phyloP scores from a whole-genome alignment of 2,329 filamentous ascomycete genomes.

The Geosmithia putterillii region DNA sequence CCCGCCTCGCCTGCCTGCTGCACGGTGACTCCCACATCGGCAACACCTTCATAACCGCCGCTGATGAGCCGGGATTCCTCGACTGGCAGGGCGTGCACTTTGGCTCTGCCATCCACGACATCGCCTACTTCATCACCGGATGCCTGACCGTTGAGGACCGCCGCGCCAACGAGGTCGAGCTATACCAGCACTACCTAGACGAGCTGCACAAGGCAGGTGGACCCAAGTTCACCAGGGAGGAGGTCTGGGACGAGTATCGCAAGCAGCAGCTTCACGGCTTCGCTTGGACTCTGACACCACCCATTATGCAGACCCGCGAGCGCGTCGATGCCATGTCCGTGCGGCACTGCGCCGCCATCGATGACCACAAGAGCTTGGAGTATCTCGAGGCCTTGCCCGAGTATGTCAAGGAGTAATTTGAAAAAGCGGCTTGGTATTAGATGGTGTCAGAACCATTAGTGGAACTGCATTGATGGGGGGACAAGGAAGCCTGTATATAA shows the following conservation, averaged over 20 bases:
- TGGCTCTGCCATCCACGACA: conserved; percentile 27
- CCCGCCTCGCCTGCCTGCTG: conserved; percentile 23
- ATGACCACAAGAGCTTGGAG: conserved; percentile 25
- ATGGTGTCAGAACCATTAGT: no score
- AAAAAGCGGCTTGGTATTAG: background rate
- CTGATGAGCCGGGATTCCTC: conserved; percentile 22
- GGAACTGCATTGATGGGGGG: no score
- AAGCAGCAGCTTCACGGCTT: background rate
- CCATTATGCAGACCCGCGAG: conserved; percentile 21
- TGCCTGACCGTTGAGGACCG: conserved; percentile 24
- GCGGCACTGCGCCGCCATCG: conserved; percentile 18
- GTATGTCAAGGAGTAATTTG: background rate
- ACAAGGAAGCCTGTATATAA: no score
- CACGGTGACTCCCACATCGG: conserved; percentile 31
- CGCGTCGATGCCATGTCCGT: conserved; percentile 17
- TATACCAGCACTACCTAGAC: conserved; percentile 21
- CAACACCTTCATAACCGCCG: conserved; percentile 26
- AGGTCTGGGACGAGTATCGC: conserved; percentile 10
- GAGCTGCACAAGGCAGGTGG: conserved; percentile 17
- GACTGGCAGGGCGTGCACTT: conserved; percentile 29
- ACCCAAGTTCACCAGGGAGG: conserved; percentile 16
- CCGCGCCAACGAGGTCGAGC: conserved; percentile 23
- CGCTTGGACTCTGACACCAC: conserved; percentile 4
- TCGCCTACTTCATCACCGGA: conserved; percentile 25
- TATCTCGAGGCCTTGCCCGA: background rate